These are phyloP conservation scores for Phytophthora quininea DNA, from an alignment of 352 stramenopile genomes.

Conservation along the genomic window DNA sequence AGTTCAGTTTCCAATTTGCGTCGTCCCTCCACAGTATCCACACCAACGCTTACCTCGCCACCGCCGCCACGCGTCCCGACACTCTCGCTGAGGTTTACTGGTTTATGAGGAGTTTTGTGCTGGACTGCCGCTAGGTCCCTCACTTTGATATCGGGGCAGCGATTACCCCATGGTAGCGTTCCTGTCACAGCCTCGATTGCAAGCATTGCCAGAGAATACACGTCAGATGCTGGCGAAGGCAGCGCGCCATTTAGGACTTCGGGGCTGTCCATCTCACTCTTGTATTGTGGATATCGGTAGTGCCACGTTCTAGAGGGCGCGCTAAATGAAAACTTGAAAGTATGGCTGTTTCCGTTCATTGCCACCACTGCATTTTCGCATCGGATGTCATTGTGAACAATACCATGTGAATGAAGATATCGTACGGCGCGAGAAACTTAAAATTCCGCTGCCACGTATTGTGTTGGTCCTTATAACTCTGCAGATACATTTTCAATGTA, in stretches of 20 bases:
- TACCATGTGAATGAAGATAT: not conserved
- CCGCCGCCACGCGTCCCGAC: no score
- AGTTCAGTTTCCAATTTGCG: no score
- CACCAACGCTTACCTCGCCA: no score
- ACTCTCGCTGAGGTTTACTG: not conserved
- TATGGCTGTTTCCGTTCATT: not conserved
- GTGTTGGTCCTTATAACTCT: not conserved
- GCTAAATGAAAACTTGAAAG: not conserved
- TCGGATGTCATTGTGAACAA: not conserved
- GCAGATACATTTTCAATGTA: slow-evolving; percentile 3
- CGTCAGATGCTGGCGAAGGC: no score
- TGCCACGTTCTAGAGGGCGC: no score
- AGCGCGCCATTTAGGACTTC: not conserved
- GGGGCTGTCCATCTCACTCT: not conserved
- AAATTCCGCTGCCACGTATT: not conserved
- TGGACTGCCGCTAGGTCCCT: no score
- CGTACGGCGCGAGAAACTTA: not conserved
- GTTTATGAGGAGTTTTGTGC: not conserved
- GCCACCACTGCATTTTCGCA: not conserved
- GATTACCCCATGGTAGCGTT: no score
- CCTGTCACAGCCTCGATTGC: no score
- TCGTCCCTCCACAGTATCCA: no score
- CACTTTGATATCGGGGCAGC: no score
- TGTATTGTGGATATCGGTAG: not conserved
- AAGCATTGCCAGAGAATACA: no score